phyloP scores from a whole-genome alignment of 129 eudicot species.

The Pseudognaphalium luteoalbum region DNA sequence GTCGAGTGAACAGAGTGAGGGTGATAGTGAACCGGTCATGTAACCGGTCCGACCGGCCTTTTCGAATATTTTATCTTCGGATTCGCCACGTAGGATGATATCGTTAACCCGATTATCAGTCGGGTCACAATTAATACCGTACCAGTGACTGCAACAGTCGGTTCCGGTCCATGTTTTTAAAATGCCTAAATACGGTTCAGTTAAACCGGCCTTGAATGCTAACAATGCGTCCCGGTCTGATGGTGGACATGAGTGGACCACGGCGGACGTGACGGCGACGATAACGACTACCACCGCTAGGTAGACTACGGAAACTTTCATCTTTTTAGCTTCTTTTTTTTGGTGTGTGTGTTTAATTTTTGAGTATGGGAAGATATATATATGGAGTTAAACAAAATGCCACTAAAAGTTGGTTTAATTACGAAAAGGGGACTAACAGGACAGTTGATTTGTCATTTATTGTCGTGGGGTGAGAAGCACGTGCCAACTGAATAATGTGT shows the following conservation, averaged over 20 bases:
- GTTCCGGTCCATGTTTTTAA: conserved; percentile 71
- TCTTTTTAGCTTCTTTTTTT: not conserved
- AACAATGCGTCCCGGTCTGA: conserved; percentile 71
- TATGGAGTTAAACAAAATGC: not conserved
- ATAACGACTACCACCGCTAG: conserved; percentile 3
- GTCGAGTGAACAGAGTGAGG: conserved; percentile 65
- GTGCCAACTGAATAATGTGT: conserved; percentile 17
- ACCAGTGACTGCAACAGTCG: conserved; percentile 73
- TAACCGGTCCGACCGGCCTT: conserved; percentile 79
- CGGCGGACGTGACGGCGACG: conserved; percentile 17
- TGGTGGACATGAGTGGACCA: conserved; percentile 60
- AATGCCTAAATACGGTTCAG: conserved; percentile 72
- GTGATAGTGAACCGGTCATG: conserved; percentile 81
- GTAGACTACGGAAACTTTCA: conserved; percentile 13
- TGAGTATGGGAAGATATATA: conserved; percentile 18
- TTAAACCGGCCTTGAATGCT: conserved; percentile 46
- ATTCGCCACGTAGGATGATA: conserved; percentile 74
- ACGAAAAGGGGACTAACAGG: conserved; percentile 24
- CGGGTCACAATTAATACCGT: conserved; percentile 87
- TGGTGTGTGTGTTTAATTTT: not conserved
- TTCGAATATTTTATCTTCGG: conserved; percentile 70
- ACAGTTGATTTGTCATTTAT: conserved; percentile 37
- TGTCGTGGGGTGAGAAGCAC: conserved; percentile 38
- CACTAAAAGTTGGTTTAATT: conserved; percentile 14
- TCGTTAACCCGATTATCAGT: conserved; percentile 70